A percentile compares a stretch with the other conserved stretches of the same genome.
Conservation (phyloP, 2,329 filamentous ascomycete species). For the Epichloe elymi region DNA sequence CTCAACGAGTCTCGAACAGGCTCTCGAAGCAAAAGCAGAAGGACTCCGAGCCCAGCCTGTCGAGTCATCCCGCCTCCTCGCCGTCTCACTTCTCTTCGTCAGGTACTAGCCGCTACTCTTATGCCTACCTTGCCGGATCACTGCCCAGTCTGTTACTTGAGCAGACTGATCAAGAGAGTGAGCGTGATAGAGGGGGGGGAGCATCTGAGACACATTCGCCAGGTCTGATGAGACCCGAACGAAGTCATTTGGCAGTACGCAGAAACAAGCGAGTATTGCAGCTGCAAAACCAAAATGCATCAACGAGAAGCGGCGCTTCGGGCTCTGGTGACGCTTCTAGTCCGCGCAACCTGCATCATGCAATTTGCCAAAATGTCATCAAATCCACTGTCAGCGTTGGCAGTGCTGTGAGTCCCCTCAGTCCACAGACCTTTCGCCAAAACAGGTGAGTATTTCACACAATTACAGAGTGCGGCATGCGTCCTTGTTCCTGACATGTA, state of each 20-base stretch:
- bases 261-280: neutral
- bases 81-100: neutral
- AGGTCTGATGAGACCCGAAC: neutral
- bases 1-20: neutral
- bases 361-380: neutral
- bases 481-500: neutral
- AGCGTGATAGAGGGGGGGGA: neutral
- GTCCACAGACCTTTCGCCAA: neutral
- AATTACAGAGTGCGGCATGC: neutral
- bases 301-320: neutral
- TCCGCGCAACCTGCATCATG: neutral
- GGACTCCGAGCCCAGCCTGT: neutral
- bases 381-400: neutral
- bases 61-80: neutral
- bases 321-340: neutral
- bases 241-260: neutral
- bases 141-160: neutral
- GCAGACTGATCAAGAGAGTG: neutral
- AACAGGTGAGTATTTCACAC: neutral
- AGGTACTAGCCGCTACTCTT: conserved; percentile 1
- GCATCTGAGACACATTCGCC: neutral
- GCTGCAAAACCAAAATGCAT: neutral
- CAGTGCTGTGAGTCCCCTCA: neutral
- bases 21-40: conserved; percentile 1
- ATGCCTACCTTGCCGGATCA: conserved; percentile 2